Evolutionary conservation across 1,139 yeast species (phyloP), one percentile per base, ranked within the genome.

Genomic region (Pichia sp.): DNA sequence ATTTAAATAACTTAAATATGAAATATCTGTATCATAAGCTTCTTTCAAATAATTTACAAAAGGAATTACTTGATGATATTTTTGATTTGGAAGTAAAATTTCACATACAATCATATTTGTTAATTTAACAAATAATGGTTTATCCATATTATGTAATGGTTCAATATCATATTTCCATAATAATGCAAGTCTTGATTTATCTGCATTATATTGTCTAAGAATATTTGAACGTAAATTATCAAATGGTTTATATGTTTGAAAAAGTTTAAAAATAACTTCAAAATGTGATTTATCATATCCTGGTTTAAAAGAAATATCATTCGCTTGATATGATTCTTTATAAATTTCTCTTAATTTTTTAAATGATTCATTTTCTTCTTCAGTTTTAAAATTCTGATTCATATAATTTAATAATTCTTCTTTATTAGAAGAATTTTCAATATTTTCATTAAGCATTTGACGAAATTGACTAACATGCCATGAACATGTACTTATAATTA

Each of bases 61-160:
- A 18, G 47, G 28, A 8, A 47, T 18, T 11, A 44, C 31, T 19
- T 42, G 34, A 15, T 36, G 25, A 21, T 21, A 33, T 20, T n/a
- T n/a, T n/a, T 45, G 19, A 6, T 27, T 15, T 3, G 29, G 15
- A 15, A 29, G 22, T 15, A 39, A 33, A 4, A 14, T 5, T 11
- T 31, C 19, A 8, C 28, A 18, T 15, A 29, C 35, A 5, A 42
- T 6, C 10, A 21, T 22, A 10, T 21, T 18, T 13, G 32, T 34
- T 10, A 33, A 10, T 23, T 38, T 33, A 14, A 20, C 18, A 15
- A 43, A 40, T 13, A 35, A 18, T 14, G 26, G 28, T n/a, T n/a
- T 30, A 22, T 35, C 31, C 5, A 8, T 13, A 7, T 37, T 21
- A 9, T 14, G 7, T n/a, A 27, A 21, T 8, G 40, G 38, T 9